Percentiles rank a stretch among this genome's conserved stretches.
Conservation (phyloP, 1,139 yeast species). For the Protomyces lactucae-debilis region DNA sequence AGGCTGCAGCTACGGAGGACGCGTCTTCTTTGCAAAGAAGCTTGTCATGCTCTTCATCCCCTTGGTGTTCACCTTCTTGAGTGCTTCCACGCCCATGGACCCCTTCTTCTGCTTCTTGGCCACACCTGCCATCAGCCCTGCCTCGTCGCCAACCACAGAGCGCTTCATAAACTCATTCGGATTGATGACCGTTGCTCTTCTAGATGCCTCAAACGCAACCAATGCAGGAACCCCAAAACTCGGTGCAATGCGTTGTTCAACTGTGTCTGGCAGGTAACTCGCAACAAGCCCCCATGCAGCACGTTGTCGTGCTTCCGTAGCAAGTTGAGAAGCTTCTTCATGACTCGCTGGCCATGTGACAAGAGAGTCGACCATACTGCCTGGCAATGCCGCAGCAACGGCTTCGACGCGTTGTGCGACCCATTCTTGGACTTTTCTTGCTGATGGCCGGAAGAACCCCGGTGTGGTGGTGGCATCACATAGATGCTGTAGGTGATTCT, state of each 20-base stretch:
- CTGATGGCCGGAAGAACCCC: constrained; percentile 1
- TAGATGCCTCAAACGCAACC: not conserved
- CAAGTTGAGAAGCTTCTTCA: not conserved
- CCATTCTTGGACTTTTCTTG: not conserved
- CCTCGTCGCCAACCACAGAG: not conserved
- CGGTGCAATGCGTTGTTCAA: not conserved
- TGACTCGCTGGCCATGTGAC: not conserved
- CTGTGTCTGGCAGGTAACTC: constrained; percentile 5
- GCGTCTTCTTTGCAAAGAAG: constrained; percentile 10
- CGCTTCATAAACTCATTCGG: constrained; percentile 20
- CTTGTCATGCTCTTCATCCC: constrained; percentile 26
- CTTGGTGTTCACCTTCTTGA: constrained; percentile 17
- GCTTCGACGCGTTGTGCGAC: not conserved
- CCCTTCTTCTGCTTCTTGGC: constrained; percentile 10
- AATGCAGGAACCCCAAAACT: not conserved
- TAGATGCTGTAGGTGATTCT: not conserved
- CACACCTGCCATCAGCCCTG: not conserved
- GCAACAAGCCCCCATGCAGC: constrained; percentile 10
- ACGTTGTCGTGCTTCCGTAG: not conserved
- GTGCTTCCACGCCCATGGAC: constrained; percentile 21
- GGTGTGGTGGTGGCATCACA: not conserved
- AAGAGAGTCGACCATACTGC: not conserved
- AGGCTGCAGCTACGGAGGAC: not conserved
- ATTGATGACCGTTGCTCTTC: constrained; percentile 4
- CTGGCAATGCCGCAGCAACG: not conserved